These are phyloP conservation scores for Lunularia cruciata DNA, from an alignment of 225 moss, liverwort and hornwort species.

Conservation along the genomic window DNA sequence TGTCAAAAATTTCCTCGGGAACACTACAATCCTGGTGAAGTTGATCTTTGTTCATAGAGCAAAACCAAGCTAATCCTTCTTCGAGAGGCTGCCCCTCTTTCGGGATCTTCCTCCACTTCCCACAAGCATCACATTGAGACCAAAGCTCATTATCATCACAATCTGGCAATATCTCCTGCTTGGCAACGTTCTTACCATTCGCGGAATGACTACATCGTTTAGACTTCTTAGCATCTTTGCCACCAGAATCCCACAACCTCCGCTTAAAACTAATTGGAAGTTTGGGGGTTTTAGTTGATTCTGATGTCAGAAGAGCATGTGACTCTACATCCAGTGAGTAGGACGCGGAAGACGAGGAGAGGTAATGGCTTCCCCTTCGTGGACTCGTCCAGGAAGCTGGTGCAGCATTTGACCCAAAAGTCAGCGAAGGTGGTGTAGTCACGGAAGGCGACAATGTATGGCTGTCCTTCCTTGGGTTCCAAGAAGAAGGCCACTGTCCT, in stretches of 20 bases:
- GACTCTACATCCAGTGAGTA: conserved; percentile 44
- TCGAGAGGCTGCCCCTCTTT: conserved; percentile 49
- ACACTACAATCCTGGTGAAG: conserved; percentile 64
- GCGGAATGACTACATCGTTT: conserved; percentile 15
- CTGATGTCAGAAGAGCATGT: background rate
- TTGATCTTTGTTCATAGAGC: conserved; percentile 86
- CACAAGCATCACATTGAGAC: conserved; percentile 95
- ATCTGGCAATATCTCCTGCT: conserved; percentile 19
- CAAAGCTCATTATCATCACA: conserved; percentile 60
- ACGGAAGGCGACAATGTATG: conserved; percentile 24
- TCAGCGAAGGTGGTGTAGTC: conserved; percentile 3
- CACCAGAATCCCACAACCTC: conserved; percentile 4
- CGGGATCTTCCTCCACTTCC: conserved; percentile 94
- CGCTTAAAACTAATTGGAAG: conserved; percentile 6
- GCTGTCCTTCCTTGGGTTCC: conserved; percentile 26
- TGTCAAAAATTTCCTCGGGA: conserved; percentile 65
- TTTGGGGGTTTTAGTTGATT: background rate
- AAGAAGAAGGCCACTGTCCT: conserved; percentile 13
- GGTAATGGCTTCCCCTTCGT: background rate
- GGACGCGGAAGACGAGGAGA: conserved; percentile 4
- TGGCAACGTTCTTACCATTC: background rate
- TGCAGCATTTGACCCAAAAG: background rate
- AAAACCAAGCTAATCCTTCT: conserved; percentile 86
- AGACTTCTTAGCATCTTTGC: background rate
- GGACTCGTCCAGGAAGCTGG: background rate